Evolutionary conservation across 2,329 filamentous ascomycete genomes (phyloP).

Genomic region (Aspergillus brunneoviolaceus): DNA sequence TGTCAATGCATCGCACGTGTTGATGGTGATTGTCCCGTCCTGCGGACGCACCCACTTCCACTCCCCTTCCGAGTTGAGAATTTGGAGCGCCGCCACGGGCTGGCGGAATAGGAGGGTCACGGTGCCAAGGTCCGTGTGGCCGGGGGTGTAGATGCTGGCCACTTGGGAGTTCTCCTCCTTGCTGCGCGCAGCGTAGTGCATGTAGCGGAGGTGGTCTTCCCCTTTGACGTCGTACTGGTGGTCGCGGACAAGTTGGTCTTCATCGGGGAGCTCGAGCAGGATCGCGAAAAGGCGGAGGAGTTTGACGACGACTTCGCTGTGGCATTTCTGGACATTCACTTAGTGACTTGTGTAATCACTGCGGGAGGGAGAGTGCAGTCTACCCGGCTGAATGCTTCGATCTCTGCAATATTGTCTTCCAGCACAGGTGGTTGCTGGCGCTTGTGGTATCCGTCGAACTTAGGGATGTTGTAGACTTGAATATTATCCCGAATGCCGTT

Average conservation of each 20-base stretch:
- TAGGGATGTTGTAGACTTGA: constrained; percentile 61
- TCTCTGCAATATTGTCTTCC: constrained; percentile 52
- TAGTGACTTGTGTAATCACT: no score
- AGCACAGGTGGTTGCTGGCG: constrained; percentile 51
- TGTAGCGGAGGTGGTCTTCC: constrained; percentile 64
- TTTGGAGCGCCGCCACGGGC: constrained; percentile 58
- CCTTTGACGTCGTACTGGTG: constrained; percentile 60
- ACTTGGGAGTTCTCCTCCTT: constrained; percentile 49
- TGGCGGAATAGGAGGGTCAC: constrained; percentile 60
- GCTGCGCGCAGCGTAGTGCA: constrained; percentile 56
- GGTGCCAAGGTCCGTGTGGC: constrained; percentile 59
- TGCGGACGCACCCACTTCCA: constrained; percentile 55
- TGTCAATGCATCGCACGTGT: constrained; percentile 51
- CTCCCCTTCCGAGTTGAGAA: constrained; percentile 48
- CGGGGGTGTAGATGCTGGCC: constrained; percentile 47
- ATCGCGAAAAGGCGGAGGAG: constrained; percentile 62
- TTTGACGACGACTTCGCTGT: constrained; percentile 34
- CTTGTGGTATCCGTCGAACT: constrained; percentile 53
- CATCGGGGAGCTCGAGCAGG: constrained; percentile 59
- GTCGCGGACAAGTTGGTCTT: constrained; percentile 56
- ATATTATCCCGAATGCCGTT: constrained; percentile 54
- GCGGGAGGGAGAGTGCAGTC: background rate
- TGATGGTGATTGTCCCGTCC: constrained; percentile 53
- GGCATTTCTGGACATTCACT: constrained; percentile 26
- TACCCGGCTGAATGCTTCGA: constrained; percentile 54